These are phyloP conservation scores for Polyporus arcularius DNA, from an alignment of 768 basidiomycete species.

Conservation along the genomic window DNA sequence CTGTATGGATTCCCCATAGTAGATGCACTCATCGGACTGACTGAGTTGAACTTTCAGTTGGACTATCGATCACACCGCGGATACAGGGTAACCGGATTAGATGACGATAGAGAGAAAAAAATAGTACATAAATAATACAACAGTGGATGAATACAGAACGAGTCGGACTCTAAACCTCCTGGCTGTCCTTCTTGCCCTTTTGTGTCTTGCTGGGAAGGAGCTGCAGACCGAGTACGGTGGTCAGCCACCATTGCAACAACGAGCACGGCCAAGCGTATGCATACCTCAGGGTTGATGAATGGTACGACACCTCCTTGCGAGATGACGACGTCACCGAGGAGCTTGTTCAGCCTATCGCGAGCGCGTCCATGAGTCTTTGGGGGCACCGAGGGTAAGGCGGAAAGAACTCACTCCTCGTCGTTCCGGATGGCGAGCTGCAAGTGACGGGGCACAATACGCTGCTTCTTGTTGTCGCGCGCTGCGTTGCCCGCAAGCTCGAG, in stretches of 20 bases:
- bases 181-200: slow-evolving; percentile 56
- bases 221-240: slow-evolving; percentile 15
- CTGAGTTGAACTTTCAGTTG: too few species aligned
- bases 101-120: slow-evolving; percentile 6
- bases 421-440: slow-evolving; percentile 93
- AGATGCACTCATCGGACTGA: too few species aligned
- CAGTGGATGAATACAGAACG: slow-evolving; percentile 16
- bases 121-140: slow-evolving; percentile 25
- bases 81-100: slow-evolving; percentile 8
- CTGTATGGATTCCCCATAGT: too few species aligned
- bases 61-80: too few species aligned
- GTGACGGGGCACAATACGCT: slow-evolving; percentile 95
- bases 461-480: slow-evolving; percentile 90
- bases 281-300: slow-evolving; percentile 66
- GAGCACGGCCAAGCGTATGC: not conserved
- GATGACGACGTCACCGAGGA: slow-evolving; percentile 84
- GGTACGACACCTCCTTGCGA: slow-evolving; percentile 95
- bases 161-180: slow-evolving; percentile 43
- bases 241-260: not conserved
- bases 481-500: slow-evolving; percentile 91
- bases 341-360: slow-evolving; percentile 55
- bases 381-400: slow-evolving; percentile 1
- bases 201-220: slow-evolving; percentile 49
- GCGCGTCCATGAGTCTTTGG: not conserved
- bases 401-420: slow-evolving; percentile 73